These are phyloP conservation scores for Verticillium nonalfalfae DNA, from an alignment of 2,329 filamentous ascomycete genomes.

Conservation along the genomic window DNA sequence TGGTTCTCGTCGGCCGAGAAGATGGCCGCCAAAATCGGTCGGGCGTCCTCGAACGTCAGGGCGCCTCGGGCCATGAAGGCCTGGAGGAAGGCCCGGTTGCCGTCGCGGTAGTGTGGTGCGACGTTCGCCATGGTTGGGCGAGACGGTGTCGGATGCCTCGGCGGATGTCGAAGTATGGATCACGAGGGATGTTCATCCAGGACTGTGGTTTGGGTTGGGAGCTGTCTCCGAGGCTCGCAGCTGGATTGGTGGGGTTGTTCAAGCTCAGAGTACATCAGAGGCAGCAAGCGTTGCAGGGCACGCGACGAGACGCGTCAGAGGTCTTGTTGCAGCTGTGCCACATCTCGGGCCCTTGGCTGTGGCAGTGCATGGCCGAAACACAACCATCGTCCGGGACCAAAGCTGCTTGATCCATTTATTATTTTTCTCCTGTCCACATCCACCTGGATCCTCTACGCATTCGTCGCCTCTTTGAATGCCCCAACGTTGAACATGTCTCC, in stretches of 20 bases:
- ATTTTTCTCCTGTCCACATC: no score
- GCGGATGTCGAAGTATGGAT: no score
- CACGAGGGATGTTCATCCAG: no score
- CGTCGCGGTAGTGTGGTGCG: constrained; percentile 43
- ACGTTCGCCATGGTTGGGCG: constrained; percentile 9
- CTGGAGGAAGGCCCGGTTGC: constrained; percentile 85
- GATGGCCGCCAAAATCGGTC: constrained; percentile 70
- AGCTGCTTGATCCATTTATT: no score
- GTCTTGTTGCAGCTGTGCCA: not conserved
- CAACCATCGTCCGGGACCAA: no score
- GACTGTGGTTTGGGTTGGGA: no score
- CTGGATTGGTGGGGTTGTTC: not conserved
- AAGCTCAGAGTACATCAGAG: not conserved
- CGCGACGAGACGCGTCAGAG: not conserved
- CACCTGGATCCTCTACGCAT: no score
- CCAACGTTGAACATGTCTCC: not conserved
- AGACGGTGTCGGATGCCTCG: not conserved
- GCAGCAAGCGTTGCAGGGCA: not conserved
- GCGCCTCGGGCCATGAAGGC: constrained; percentile 74
- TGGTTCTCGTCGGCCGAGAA: constrained; percentile 46
- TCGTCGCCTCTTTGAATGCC: no score
- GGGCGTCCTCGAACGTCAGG: constrained; percentile 69
- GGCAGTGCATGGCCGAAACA: not conserved
- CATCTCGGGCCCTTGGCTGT: not conserved
- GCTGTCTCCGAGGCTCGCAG: not conserved